phyloP scores from a whole-genome alignment of 208 protist genomes.

The Histomonas meleagridis region DNA sequence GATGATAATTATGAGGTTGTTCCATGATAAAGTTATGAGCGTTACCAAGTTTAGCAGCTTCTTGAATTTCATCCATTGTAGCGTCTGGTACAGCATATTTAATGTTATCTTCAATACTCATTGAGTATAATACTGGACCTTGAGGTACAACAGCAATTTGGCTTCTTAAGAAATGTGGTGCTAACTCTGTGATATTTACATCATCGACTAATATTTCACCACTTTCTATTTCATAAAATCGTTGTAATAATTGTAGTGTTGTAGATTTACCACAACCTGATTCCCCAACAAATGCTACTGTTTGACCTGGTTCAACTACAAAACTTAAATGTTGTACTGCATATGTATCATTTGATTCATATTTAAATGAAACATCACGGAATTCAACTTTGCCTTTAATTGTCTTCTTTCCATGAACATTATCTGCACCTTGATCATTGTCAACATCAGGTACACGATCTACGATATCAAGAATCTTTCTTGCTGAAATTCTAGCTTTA shows the following conservation, averaged over 20 bases:
- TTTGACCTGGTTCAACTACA: too few relatives aligned
- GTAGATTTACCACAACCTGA: too few relatives aligned
- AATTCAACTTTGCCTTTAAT: neutral
- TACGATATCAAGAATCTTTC: neutral
- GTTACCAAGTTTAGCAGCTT: slow-evolving; percentile 48
- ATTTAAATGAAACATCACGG: neutral
- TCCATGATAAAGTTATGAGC: slow-evolving; percentile 52
- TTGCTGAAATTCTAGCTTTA: neutral
- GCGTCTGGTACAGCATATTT: slow-evolving; percentile 45
- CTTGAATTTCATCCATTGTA: slow-evolving; percentile 42
- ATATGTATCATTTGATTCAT: neutral
- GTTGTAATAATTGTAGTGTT: too few relatives aligned
- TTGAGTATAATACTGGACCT: slow-evolving; percentile 51
- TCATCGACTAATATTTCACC: too few relatives aligned
- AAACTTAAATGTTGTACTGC: slow-evolving; percentile 50
- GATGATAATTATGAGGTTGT: slow-evolving; percentile 39
- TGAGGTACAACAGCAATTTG: slow-evolving; percentile 47
- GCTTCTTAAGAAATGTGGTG: too few relatives aligned
- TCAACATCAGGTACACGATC: neutral
- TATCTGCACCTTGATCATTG: neutral
- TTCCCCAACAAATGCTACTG: too few relatives aligned
- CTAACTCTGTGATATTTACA: too few relatives aligned
- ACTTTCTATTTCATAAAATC: too few relatives aligned
- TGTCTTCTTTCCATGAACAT: neutral
- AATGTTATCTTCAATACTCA: slow-evolving; percentile 51